Percentiles rank a stretch among this genome's conserved stretches.
These are phyloP conservation scores for Hirschfeldia incana DNA, from an alignment of 345 rosid genomes.

Conservation along the genomic window DNA sequence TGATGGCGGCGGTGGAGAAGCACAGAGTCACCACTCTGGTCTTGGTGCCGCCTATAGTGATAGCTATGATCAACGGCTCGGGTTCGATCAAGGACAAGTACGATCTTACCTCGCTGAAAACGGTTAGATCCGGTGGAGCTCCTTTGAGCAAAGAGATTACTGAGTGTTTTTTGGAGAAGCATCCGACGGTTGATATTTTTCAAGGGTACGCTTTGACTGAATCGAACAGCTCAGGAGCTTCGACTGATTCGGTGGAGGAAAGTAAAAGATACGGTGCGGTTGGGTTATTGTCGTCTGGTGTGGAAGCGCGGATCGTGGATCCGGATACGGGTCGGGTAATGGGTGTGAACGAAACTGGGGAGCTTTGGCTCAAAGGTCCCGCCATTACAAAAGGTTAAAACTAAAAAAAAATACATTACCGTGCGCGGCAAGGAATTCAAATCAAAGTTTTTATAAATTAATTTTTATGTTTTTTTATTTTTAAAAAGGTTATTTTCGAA, in stretches of 20 bases:
- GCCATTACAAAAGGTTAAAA: neutral
- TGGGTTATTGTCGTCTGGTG: slow-evolving; percentile 53
- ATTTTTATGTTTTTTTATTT: neutral
- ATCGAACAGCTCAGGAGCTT: slow-evolving; percentile 13
- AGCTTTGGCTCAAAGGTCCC: slow-evolving; percentile 5
- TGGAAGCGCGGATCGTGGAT: slow-evolving; percentile 38
- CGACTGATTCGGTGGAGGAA: neutral
- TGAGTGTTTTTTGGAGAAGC: neutral
- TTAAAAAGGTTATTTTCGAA: neutral
- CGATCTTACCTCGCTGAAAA: slow-evolving; percentile 3
- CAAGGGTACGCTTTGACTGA: slow-evolving; percentile 16
- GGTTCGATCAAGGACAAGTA: neutral
- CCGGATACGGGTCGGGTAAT: slow-evolving; percentile 50
- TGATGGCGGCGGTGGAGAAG: neutral
- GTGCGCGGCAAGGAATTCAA: neutral
- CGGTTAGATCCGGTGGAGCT: slow-evolving; percentile 11
- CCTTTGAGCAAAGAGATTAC: slow-evolving; percentile 5
- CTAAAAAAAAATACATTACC: neutral
- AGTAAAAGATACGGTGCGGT: slow-evolving; percentile 62
- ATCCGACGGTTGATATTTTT: slow-evolving; percentile 10
- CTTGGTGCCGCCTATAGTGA: slow-evolving; percentile 7
- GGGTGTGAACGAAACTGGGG: neutral
- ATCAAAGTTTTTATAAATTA: neutral
- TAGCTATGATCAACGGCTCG: slow-evolving; percentile 16
- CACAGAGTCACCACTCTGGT: neutral